Evolutionary conservation across 2,329 filamentous ascomycete species (phyloP), one percentile per base, ranked within the genome.

Genomic region (Exophiala viscosa): DNA sequence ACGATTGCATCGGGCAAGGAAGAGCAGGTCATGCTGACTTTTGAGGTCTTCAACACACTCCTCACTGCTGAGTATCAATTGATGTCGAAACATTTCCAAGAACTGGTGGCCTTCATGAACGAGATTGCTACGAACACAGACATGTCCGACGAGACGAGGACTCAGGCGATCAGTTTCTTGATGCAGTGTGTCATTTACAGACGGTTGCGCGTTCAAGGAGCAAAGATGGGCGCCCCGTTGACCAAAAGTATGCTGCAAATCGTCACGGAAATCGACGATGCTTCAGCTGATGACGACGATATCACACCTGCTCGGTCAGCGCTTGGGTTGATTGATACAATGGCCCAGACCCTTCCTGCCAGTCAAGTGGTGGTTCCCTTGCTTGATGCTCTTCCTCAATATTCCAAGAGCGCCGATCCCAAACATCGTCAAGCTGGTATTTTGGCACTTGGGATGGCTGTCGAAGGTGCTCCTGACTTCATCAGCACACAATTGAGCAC

Each of bases 401-500:
- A 93, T 67, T 89, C 92, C 62, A 81, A 81, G 62, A 85, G 83
- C 66, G 73, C 79, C 54, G 81, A 95, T 65, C 81, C 90, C 33
- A 85, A 89, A 63, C 87, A 87, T 74, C 86, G 92, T 55, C 88
- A 92, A 72, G 91, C 92, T 49, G 91, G 88, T 72, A 93, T 97
- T 67, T 80, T 97, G 58, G 87, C 92, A 44, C 81, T 99, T 4
- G 92, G 92, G 54, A 95, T 92, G 76, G 92, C 89, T 63, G 92
- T 96, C 48, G 93, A 97, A 76, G 93, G 93, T 63, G 92, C 93
- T 28, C 93, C 93, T 13, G 93, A 99, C 70, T 99, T 97, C 73
- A 90, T 97, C 66, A 90, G 89, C 59, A 96, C 91, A 15, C 93
- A 99, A 73, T 82, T 97, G 58, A 80, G 86, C 65, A 82, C 86